A percentile compares a stretch with the other conserved stretches of the same genome.
Conservation (phyloP, 2,329 filamentous ascomycete species). For the Aureobasidium sp. region DNA sequence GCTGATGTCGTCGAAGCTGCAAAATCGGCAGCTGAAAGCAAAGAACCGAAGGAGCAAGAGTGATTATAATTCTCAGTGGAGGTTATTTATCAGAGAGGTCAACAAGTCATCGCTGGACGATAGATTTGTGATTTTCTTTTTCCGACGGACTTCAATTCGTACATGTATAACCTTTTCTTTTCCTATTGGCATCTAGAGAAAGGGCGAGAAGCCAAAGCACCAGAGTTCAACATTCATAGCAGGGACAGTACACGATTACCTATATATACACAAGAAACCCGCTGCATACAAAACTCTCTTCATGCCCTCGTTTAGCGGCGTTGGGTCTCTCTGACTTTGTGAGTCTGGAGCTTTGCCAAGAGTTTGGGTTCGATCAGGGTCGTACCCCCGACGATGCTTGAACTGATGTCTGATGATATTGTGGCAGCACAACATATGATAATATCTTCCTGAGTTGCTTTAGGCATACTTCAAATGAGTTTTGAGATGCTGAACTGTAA, state of each 20-base stretch:
- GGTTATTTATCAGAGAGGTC: not conserved
- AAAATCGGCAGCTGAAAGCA: not conserved
- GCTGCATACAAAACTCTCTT: not conserved
- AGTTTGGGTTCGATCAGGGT: not conserved
- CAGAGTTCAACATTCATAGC: not conserved
- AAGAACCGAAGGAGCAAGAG: not conserved
- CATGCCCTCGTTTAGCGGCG: too few relatives aligned
- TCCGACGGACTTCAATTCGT: not conserved
- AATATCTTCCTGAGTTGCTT: not conserved
- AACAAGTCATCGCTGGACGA: not conserved
- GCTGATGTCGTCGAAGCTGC: not conserved
- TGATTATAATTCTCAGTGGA: not conserved
- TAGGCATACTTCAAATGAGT: accelerated
- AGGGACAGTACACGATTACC: not conserved
- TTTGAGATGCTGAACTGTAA: too few relatives aligned
- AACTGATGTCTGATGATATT: not conserved
- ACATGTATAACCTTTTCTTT: not conserved
- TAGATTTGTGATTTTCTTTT: not conserved
- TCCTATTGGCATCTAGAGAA: not conserved
- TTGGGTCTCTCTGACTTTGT: too few relatives aligned
- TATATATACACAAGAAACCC: not conserved
- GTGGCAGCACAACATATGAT: not conserved
- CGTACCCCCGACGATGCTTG: not conserved
- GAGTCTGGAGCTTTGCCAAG: not conserved
- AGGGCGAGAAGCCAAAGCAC: not conserved